Evolutionary conservation across 73 alveolate species (phyloP).

Genomic region (Effrenium voratum): DNA sequence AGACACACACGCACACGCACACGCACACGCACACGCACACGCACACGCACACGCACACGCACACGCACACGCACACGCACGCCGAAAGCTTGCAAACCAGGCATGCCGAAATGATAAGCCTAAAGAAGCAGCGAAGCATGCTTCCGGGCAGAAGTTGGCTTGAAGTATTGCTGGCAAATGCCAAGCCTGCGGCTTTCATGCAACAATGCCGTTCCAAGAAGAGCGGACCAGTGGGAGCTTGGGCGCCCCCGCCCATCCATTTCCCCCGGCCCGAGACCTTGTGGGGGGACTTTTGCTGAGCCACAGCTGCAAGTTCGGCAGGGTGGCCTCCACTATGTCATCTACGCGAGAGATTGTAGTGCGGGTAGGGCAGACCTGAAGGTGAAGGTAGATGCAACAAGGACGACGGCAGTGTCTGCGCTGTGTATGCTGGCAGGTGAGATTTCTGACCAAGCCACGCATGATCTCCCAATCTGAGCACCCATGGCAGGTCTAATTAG

Average conservation of each 20-base stretch:
- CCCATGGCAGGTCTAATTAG: too few species aligned
- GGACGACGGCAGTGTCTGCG: too few species aligned
- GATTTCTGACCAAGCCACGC: too few species aligned
- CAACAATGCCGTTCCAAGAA: not conserved
- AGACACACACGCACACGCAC: slow-evolving; percentile 16
- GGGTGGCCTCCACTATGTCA: too few species aligned
- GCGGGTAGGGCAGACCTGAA: too few species aligned
- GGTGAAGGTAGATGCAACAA: too few species aligned
- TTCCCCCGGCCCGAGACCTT: not conserved
- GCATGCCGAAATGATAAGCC: not conserved
- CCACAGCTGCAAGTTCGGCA: too few species aligned
- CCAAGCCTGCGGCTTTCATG: not conserved
- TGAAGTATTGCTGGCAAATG: not conserved
- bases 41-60: slow-evolving; percentile 11
- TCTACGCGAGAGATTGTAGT: too few species aligned
- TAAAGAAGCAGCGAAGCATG: not conserved
- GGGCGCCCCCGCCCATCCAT: not conserved
- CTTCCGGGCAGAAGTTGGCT: not conserved
- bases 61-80: slow-evolving; percentile 10
- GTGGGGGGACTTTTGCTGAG: too few species aligned
- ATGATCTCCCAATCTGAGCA: too few species aligned
- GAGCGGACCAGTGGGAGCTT: not conserved
- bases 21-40: slow-evolving; percentile 10
- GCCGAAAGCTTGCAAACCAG: not conserved
- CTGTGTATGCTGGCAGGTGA: too few species aligned